Base-by-base conservation (phyloP, 2,329 filamentous ascomycete species). In the Fusarium acutatum region DNA sequence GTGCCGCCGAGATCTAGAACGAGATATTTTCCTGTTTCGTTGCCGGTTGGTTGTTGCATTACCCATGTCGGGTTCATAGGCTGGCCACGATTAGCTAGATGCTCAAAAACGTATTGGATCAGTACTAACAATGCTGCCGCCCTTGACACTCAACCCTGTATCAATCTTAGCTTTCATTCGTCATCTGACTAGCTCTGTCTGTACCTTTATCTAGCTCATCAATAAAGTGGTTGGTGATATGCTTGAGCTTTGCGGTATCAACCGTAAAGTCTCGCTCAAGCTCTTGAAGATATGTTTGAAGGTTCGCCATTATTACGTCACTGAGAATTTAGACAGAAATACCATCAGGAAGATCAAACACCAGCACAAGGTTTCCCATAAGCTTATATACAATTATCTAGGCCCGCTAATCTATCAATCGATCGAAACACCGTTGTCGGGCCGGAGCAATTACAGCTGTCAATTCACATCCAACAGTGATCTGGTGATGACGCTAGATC, bases 41-140 rank as follows among this genome's bases (percentile, higher is more conserved):
- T 34, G 15, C 64, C 64, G 7, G 44, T 24, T 10, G 64, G 64
- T 6, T 66, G 64, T n/a, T 66, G 40, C 49, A 41, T 66, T 4
- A 66, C 64, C 60, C 64, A 64, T 10, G 64, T 66, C n/a, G 64
- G 64, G n/a, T 65, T 66, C 64, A 66, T 66, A 1, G 64, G 64
- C 44, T 60, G 26, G 10, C 32, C 1, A 2, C 17, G 17, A 34
- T 59, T 24, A 49, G 56, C 4, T 24, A 1, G n/a, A 14, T n/a
- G 4, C 22, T 15, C 40, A 7, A 5, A 41, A 24, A 6, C 13
- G n/a, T 15, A 9, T 17, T 7, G n/a, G 24, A 6, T 4, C 6
- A 10, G n/a, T 10, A 24, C 43, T 52, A 1, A 60, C 57, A 7
- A 66, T 66, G 20, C 34, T 66, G 1, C 64, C 64, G 0, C 64